Percentiles rank a stretch among this genome's conserved stretches.
Evolutionary conservation across 441 rosid genomes (phyloP).

Genomic region (Corymbia calophylla): DNA sequence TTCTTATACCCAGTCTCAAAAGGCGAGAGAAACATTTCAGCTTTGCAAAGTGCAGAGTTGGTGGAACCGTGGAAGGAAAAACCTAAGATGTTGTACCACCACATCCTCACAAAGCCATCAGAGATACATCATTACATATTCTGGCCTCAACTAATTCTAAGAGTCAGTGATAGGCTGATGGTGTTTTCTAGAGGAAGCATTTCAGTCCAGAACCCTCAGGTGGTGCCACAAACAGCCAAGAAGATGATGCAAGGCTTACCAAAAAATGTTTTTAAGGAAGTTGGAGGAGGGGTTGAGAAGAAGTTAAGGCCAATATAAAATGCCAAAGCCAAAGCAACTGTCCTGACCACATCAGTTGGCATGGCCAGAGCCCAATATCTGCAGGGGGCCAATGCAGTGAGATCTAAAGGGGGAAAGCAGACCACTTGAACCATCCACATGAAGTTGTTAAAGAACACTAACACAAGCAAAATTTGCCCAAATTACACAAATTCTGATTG

Average conservation of each 20-base stretch:
- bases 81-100: too few relatives aligned
- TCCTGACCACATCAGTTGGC: conserved; percentile 57
- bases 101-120: neutral
- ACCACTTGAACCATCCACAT: neutral
- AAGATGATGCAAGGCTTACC: conserved; percentile 24
- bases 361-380: conserved; percentile 79
- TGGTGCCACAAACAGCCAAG: neutral
- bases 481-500: neutral
- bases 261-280: conserved; percentile 50
- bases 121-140: neutral
- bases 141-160: neutral
- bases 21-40: neutral
- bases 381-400: neutral
- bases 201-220: neutral
- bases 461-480: neutral
- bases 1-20: neutral
- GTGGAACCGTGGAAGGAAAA: neutral
- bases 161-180: neutral
- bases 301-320: conserved; percentile 81
- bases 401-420: neutral
- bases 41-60: neutral
- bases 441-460: neutral
- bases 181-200: neutral
- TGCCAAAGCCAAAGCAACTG: conserved; percentile 31
- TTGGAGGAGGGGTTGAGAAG: conserved; percentile 55